Conservation (phyloP, 768 basidiomycete species). For the Tulasnella calospora region DNA sequence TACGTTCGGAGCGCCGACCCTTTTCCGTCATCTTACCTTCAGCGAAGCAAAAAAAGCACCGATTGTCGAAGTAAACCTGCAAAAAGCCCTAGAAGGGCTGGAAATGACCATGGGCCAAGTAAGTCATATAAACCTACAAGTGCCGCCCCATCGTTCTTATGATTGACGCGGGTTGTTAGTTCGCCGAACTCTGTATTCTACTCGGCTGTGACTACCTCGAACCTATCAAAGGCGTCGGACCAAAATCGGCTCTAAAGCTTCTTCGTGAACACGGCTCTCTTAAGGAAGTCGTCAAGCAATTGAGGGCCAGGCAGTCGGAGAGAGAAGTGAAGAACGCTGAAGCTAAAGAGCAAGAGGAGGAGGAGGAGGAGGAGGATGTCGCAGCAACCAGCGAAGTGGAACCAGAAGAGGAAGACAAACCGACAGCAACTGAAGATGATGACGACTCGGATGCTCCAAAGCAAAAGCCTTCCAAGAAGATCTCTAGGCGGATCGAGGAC, state of each 20-base stretch:
- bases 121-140: conserved; percentile 5
- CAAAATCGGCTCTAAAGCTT: conserved; percentile 91
- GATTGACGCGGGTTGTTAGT: conserved; percentile 45
- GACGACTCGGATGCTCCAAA: conserved; percentile 25
- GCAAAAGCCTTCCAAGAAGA: conserved; percentile 15
- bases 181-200: conserved; percentile 92
- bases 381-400: conserved; percentile 28
- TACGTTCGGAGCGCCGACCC: conserved; percentile 86
- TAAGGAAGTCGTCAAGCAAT: conserved; percentile 64
- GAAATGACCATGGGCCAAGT: conserved; percentile 91
- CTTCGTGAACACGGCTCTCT: conserved; percentile 76
- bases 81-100: conserved; percentile 78
- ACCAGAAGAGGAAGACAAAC: background rate
- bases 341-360: conserved; percentile 15
- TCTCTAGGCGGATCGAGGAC: conserved; percentile 11
- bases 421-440: conserved; percentile 22
- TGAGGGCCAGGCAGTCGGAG: conserved; percentile 63
- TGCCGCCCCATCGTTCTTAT: background rate
- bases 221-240: conserved; percentile 95
- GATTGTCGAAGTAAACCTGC: conserved; percentile 84
- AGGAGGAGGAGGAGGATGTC: conserved; percentile 31
- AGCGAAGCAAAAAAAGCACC: conserved; percentile 97
- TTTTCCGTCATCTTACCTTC: conserved; percentile 94
- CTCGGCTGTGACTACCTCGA: conserved; percentile 98
- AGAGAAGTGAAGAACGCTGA: conserved; percentile 29